Percentiles rank a stretch among this genome's conserved stretches.
phyloP scores from a whole-genome alignment of 371 early-diverging fungal genomes.

The Polyrhizophydium stewartii region DNA sequence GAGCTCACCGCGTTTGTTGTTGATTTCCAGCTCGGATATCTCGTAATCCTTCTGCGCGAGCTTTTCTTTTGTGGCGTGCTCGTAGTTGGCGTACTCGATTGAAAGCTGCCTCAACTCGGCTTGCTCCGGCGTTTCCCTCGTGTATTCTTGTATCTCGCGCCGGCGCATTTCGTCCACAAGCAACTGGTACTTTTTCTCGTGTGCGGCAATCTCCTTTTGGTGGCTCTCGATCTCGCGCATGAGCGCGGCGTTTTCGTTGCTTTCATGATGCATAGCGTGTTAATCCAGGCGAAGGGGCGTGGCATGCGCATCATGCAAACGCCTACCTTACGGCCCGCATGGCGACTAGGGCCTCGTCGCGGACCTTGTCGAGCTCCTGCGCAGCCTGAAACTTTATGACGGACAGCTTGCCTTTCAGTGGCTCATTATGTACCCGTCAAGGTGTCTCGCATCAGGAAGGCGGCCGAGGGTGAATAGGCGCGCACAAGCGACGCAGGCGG shows the following conservation, averaged over 20 bases:
- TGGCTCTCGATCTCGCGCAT: conserved; percentile 7
- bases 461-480: too few species aligned
- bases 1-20: too few species aligned
- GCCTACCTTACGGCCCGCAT: conserved; percentile 14
- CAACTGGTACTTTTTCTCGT: conserved; percentile 9
- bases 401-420: conserved; percentile 23
- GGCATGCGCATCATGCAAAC: neutral
- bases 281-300: neutral
- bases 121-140: neutral
- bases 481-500: too few species aligned
- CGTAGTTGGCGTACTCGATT: neutral
- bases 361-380: conserved; percentile 21
- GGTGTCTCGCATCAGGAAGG: too few species aligned
- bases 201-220: conserved; percentile 13
- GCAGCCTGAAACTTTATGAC: conserved; percentile 26
- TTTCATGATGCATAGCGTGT: neutral
- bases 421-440: conserved; percentile 10
- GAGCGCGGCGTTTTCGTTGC: conserved; percentile 15
- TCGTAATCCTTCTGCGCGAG: conserved; percentile 19
- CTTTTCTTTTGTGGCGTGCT: conserved; percentile 1
- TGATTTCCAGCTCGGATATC: conserved; percentile 4
- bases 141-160: neutral
- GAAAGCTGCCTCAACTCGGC: neutral
- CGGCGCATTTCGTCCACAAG: conserved; percentile 18
- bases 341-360: conserved; percentile 7